Percentiles rank a stretch among this genome's conserved stretches.
These are phyloP conservation scores for sweet orange (Citrus sinensis) DNA, from an alignment of 345 rosid species.

Conservation along the genomic window DVS_A1.0 CM039167.1:8761501-8762000, in stretches of 20 bases:
- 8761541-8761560: slow-evolving; percentile 36
- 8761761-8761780: slow-evolving; percentile 24
- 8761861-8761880: slow-evolving; percentile 27
- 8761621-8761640: slow-evolving; percentile 72
- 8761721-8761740: slow-evolving; percentile 55
- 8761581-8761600: slow-evolving; percentile 78
- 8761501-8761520: not conserved
- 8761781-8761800: slow-evolving; percentile 27
- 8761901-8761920: slow-evolving; percentile 36
- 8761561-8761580: slow-evolving; percentile 45
- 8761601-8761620: slow-evolving; percentile 78
- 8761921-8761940: slow-evolving; percentile 35
- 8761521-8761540: not conserved
- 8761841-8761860: slow-evolving; percentile 57
- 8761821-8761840: slow-evolving; percentile 84
- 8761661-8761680: slow-evolving; percentile 72
- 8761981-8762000: slow-evolving; percentile 44
- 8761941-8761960: slow-evolving; percentile 48
- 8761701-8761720: slow-evolving; percentile 80
- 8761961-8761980: slow-evolving; percentile 47
- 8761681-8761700: slow-evolving; percentile 72
- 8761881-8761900: slow-evolving; percentile 45
- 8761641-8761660: slow-evolving; percentile 68
- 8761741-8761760: slow-evolving; percentile 61
- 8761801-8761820: slow-evolving; percentile 48